phyloP scores from a whole-genome alignment of 2,329 filamentous ascomycete species.

The Cytospora paraplurivora region DNA sequence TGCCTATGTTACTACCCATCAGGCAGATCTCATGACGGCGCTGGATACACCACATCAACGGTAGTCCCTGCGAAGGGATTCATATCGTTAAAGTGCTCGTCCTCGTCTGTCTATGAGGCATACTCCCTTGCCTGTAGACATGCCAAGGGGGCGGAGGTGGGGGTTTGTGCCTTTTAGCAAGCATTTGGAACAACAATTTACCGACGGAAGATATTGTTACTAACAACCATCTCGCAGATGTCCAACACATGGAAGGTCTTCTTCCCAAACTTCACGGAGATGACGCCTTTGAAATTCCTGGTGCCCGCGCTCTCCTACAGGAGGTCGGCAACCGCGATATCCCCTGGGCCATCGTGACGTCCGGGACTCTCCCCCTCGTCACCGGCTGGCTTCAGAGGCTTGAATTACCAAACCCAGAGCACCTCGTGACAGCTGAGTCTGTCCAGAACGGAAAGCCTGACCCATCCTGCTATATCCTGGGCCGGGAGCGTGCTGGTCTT shows the following conservation, averaged over 20 bases:
- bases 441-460: conserved; percentile 77
- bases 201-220: not conserved
- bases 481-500: conserved; percentile 62
- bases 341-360: conserved; percentile 87
- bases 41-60: not conserved
- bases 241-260: conserved; percentile 73
- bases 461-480: conserved; percentile 72
- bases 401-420: conserved; percentile 63
- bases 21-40: not conserved
- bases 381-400: conserved; percentile 72
- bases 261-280: conserved; percentile 76
- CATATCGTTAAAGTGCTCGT: not conserved
- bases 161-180: not conserved
- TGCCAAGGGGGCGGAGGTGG: not conserved
- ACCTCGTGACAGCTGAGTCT: conserved; percentile 75
- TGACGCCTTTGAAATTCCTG: conserved; percentile 84
- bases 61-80: not conserved
- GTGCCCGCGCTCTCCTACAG: conserved; percentile 71
- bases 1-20: not conserved
- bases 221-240: conserved; percentile 56
- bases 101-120: not conserved
- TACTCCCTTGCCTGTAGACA: not conserved
- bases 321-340: conserved; percentile 62
- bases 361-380: conserved; percentile 68
- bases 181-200: not conserved